A percentile compares a stretch with the other conserved stretches of the same genome.
phyloP scores from a whole-genome alignment of 164 flowering plant species.

The Malania oleifera region DNA sequence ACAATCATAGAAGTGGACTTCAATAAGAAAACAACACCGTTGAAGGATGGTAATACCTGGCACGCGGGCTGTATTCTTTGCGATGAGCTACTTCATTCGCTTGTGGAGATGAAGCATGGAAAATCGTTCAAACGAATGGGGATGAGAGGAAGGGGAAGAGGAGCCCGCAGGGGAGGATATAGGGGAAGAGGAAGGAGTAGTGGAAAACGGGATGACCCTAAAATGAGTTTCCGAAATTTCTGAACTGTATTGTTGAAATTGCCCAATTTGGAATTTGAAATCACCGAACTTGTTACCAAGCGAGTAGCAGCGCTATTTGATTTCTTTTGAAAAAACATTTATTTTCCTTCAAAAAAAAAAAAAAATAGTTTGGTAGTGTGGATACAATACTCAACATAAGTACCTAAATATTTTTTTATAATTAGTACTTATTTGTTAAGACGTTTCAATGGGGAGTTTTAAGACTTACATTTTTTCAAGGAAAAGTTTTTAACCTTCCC shows the following conservation, averaged over 20 bases:
- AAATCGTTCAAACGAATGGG: conserved; percentile 48
- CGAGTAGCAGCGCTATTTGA: too few relatives aligned
- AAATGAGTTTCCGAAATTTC: conserved; percentile 89
- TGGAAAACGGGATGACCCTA: conserved; percentile 55
- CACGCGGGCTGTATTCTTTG: conserved; percentile 81
- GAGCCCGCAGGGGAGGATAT: neutral
- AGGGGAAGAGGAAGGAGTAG: conserved; percentile 40
- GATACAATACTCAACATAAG: too few relatives aligned
- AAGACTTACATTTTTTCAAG: too few relatives aligned
- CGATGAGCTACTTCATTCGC: conserved; percentile 86
- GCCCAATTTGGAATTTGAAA: too few relatives aligned
- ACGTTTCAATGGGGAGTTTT: too few relatives aligned
- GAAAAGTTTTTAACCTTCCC: too few relatives aligned
- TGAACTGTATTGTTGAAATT: conserved; percentile 18
- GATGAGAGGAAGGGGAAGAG: conserved; percentile 58
- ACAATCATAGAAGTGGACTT: conserved; percentile 79
- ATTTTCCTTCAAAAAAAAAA: too few relatives aligned
- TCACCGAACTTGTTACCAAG: too few relatives aligned
- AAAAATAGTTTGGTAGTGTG: too few relatives aligned
- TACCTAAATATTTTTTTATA: too few relatives aligned
- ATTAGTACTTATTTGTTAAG: too few relatives aligned
- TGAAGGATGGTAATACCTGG: conserved; percentile 76
- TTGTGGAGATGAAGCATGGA: conserved; percentile 86
- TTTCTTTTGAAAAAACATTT: too few relatives aligned
- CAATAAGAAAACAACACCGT: conserved; percentile 87